These are phyloP conservation scores for Phylloporus scabripes DNA, from an alignment of 768 basidiomycete species.

Conservation along the genomic window DNA sequence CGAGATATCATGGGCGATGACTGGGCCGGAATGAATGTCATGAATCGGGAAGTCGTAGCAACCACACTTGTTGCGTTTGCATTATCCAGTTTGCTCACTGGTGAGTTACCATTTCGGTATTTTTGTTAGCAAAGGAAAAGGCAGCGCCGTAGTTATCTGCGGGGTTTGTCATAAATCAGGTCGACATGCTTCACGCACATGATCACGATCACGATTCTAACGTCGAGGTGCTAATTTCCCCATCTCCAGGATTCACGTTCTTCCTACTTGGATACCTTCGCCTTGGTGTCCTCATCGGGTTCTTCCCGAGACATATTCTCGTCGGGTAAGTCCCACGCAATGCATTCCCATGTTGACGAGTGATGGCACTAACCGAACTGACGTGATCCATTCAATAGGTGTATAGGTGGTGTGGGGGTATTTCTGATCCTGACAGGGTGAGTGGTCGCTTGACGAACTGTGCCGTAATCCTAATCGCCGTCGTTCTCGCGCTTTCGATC, in stretches of 20 bases:
- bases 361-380: background rate
- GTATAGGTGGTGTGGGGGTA: conserved; percentile 93
- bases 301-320: conserved; percentile 94
- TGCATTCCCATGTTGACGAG: background rate
- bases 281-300: conserved; percentile 83
- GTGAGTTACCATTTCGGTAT: conserved; percentile 32
- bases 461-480: background rate
- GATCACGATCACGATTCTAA: conserved; percentile 14
- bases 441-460: conserved; percentile 12
- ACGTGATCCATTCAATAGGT: conserved; percentile 32
- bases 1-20: conserved; percentile 41
- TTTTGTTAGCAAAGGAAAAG: background rate
- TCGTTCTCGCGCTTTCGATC: background rate
- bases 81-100: conserved; percentile 82
- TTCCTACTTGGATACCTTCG: conserved; percentile 80
- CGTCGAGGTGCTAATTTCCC: conserved; percentile 3
- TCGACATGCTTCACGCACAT: background rate
- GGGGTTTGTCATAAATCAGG: background rate
- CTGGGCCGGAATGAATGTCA: conserved; percentile 42
- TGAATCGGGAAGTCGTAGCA: conserved; percentile 71
- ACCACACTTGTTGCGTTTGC: conserved; percentile 90
- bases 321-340: conserved; percentile 62
- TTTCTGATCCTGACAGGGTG: conserved; percentile 90
- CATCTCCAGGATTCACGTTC: conserved; percentile 50
- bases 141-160: background rate